Conservation (phyloP, 2,329 filamentous ascomycete genomes). For the Aspergillus aculeatus region DNA sequence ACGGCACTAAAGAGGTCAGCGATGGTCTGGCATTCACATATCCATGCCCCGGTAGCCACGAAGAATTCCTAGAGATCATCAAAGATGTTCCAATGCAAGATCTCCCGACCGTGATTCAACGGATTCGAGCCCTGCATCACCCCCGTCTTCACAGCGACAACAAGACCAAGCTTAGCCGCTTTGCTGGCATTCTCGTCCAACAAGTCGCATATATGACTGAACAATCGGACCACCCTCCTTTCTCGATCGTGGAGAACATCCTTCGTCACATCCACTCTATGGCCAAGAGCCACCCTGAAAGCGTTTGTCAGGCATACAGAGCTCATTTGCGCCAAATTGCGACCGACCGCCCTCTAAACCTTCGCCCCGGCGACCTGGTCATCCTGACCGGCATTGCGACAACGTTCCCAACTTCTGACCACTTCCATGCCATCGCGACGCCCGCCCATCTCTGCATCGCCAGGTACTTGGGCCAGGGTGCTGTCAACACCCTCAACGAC, state of each 20-base stretch:
- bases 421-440: constrained; percentile 93
- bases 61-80: constrained; percentile 68
- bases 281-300: constrained; percentile 77
- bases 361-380: constrained; percentile 69
- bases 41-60: constrained; percentile 74
- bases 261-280: constrained; percentile 91
- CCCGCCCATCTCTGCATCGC: constrained; percentile 83
- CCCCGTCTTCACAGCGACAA: constrained; percentile 81
- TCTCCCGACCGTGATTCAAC: constrained; percentile 76
- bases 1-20: constrained; percentile 46
- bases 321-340: constrained; percentile 62
- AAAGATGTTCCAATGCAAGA: constrained; percentile 62
- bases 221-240: constrained; percentile 53
- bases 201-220: constrained; percentile 61
- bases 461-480: constrained; percentile 76
- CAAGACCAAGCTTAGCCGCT: constrained; percentile 71
- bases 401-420: constrained; percentile 92
- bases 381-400: constrained; percentile 79
- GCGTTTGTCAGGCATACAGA: constrained; percentile 75
- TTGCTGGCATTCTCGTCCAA: constrained; percentile 49
- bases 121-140: constrained; percentile 89
- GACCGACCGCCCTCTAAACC: constrained; percentile 51
- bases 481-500: constrained; percentile 64
- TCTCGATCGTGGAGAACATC: constrained; percentile 71
- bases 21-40: constrained; percentile 76